phyloP scores from a whole-genome alignment of 257 asterid species.

The Avicennia marina region DNA sequence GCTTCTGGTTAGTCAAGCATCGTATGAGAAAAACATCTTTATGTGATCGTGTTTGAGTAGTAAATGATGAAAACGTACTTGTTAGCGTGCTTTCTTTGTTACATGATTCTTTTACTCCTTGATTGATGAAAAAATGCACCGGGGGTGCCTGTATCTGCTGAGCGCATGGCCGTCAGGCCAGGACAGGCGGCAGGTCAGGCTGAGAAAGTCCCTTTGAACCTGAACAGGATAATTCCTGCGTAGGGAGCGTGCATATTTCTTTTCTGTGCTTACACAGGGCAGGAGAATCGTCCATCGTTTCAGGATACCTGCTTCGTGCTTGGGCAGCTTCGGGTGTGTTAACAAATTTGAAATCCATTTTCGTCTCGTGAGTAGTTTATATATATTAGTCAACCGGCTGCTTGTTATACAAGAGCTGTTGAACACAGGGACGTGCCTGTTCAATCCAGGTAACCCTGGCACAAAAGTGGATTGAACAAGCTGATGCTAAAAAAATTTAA shows the following conservation, averaged over 20 bases:
- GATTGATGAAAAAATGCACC: conserved; percentile 80
- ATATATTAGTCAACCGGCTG: too few species aligned
- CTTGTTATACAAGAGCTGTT: too few species aligned
- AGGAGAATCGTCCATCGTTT: conserved; percentile 27
- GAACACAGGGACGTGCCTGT: too few species aligned
- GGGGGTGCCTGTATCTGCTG: conserved; percentile 84
- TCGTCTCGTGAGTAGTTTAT: background rate
- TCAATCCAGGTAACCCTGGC: too few species aligned
- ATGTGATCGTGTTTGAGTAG: conserved; percentile 22
- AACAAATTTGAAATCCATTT: background rate
- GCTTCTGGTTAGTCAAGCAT: conserved; percentile 35
- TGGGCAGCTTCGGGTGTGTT: conserved; percentile 5
- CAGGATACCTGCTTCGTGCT: conserved; percentile 13
- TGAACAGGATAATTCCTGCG: conserved; percentile 99
- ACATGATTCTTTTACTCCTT: conserved; percentile 14
- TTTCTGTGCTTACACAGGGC: conserved; percentile 59
- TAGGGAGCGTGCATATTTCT: conserved; percentile 85
- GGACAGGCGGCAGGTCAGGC: conserved; percentile 52
- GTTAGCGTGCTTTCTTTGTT: conserved; percentile 13
- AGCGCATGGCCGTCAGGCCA: conserved; percentile 28
- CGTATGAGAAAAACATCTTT: conserved; percentile 21
- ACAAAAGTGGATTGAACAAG: too few species aligned
- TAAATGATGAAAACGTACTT: conserved; percentile 11
- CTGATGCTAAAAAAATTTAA: too few species aligned
- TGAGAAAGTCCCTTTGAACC: conserved; percentile 99